Base-by-base conservation (phyloP, 192 early-diverging fungal genomes). In the Coemansia sp. region DNA sequence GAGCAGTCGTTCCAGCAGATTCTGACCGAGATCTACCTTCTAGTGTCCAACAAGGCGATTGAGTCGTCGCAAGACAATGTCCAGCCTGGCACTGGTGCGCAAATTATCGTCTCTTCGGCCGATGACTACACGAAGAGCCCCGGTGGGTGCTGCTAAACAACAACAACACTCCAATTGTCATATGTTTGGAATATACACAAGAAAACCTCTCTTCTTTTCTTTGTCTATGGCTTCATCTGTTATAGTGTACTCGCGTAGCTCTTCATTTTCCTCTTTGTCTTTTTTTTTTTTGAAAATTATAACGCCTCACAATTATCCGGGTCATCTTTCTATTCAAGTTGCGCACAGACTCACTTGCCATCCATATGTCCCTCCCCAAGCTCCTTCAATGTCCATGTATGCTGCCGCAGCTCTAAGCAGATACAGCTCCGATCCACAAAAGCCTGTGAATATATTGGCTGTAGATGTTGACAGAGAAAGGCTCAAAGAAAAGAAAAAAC, bases 1-100 rank as follows among this genome's bases (percentile, higher is more conserved):
- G 97, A 99, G 78, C 86, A 92, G 40, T 91, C 95, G 30, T 98
- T 99, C 85, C 93, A 96, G 80, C 90, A 94, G 63, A 98, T 98
- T 66, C 84, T 98, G 70, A 94, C 95, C 52, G 94, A 93, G 91
- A 90, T 83, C 47, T 98, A 98, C 86, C 91, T 91, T 68, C 93
- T 97, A 70, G 94, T 96, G 14, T 96, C 96, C 61, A 96, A 95
- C 92, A 96, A 96, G 77, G 95, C 95, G 39, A 85, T 98, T 55
- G 94, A 96, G 82, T 88, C 85, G 63, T 87, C 86, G 68, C 87
- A 88, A 43, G 90, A 93, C 72, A 85, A 86, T 23, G 82, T 88
- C 43, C 84, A 88, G 57, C 90, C 90, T 23, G 89, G 88, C 42
- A 84, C 86, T 58, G 89, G 92, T 30, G 86, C 89, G 53, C 87